Percentiles rank a stretch among this genome's conserved stretches.
phyloP scores from a whole-genome alignment of 2,329 filamentous ascomycete genomes.

The Graphilbum fragrans region DNA sequence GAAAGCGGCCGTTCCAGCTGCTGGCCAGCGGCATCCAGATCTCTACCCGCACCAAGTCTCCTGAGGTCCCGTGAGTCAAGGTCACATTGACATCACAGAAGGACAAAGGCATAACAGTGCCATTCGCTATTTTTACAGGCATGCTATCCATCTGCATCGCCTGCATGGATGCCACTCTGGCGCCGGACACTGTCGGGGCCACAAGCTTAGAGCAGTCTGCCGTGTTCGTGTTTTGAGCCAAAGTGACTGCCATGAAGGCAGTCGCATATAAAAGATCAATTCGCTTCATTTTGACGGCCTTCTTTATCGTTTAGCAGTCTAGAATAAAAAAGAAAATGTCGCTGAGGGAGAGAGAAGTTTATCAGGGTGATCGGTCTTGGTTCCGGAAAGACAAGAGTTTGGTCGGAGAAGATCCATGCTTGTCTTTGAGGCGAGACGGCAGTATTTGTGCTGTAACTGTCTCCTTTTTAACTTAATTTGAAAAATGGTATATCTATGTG shows the following conservation, averaged over 20 bases:
- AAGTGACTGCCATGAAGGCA: not conserved
- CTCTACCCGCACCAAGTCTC: slow-evolving; percentile 19
- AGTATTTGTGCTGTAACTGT: too few species aligned
- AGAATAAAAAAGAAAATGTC: too few species aligned
- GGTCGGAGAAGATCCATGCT: too few species aligned
- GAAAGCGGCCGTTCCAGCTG: slow-evolving; percentile 20
- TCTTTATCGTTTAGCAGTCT: too few species aligned
- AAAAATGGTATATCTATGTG: too few species aligned
- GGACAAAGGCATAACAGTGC: not conserved
- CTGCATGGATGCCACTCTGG: slow-evolving; percentile 1
- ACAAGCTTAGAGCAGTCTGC: not conserved
- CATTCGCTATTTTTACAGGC: not conserved
- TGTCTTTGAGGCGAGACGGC: too few species aligned
- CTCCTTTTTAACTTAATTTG: too few species aligned
- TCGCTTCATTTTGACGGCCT: not conserved
- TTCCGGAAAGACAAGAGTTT: too few species aligned
- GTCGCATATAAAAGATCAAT: not conserved
- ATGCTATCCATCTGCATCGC: slow-evolving; percentile 2
- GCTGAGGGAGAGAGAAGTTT: too few species aligned
- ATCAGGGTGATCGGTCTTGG: too few species aligned
- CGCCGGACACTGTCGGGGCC: slow-evolving; percentile 1
- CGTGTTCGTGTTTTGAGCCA: not conserved
- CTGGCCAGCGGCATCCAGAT: slow-evolving; percentile 18
- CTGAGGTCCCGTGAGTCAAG: slow-evolving; percentile 22
- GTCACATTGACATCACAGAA: slow-evolving; percentile 24